Base-by-base conservation (phyloP, 768 basidiomycete genomes). In the Amanita jacksonii region DNA sequence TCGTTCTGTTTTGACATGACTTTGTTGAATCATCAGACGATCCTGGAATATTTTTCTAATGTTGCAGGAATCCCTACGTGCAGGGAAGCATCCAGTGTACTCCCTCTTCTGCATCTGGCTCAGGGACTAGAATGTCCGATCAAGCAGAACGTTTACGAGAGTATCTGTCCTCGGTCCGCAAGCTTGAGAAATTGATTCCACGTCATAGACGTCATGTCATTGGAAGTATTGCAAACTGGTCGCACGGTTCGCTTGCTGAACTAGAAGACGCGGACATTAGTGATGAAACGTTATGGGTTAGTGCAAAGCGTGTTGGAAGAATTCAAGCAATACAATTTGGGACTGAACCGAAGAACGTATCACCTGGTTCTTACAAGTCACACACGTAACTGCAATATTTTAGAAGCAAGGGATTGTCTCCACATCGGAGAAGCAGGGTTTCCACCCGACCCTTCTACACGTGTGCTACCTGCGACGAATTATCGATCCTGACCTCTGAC, bases 311-410 rank as follows among this genome's bases (percentile, higher is more conserved):
- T 73, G 2, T 58, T 82, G 34, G 55, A 65, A 20, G 69, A 79
- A 42, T 87, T 81, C 63, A 52, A 62, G 39, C 53, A 55, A 20
- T 61, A 68, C 38, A 54, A 63, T 1, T 50, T 81, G 23, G 50
- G 52, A 8, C 82, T 82, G 13, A 72, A 67, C 36, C 69, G 74
- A 31, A 68, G 76, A 51, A 85, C 85, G 3, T 88, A 72, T 56
- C 81, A 86, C 52, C 66, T 82, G 12, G 66, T 87, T 30, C 61
- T 88, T 9, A 69, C 75, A 8, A 81, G 77, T 23, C 72, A 80
- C 56, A 64, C 89, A 45, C 79, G 74, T 54, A 87, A 88, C 56
- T 66, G 70, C 58, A 71, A 86, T 56, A 57, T 88, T 35, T 52
- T 57, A 45, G 67, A 68, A 31, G 81, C 81, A 38, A 74, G 71